These are phyloP conservation scores for Beauveria sp. DNA, from an alignment of 2,329 filamentous ascomycete species.

Conservation along the genomic window DNA sequence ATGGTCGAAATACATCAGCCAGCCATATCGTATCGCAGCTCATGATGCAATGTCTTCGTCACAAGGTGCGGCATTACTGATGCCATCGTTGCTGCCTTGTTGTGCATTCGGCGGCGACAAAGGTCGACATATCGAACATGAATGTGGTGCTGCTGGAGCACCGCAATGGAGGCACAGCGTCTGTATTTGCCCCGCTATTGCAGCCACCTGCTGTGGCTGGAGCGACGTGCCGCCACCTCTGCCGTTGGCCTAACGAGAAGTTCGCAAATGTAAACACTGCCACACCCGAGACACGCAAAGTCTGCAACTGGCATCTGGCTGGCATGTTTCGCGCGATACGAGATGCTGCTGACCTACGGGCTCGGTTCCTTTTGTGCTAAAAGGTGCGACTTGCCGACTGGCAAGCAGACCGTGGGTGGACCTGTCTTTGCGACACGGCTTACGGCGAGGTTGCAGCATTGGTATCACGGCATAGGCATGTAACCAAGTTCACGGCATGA, in stretches of 20 bases:
- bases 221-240: not conserved
- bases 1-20: not conserved
- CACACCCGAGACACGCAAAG: not conserved
- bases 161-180: not conserved
- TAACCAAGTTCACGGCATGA: not conserved
- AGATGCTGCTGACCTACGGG: not conserved
- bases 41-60: not conserved
- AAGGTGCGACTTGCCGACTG: not conserved
- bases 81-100: not conserved
- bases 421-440: not conserved
- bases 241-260: not conserved
- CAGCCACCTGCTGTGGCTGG: not conserved
- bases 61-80: not conserved
- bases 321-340: conserved; percentile 1
- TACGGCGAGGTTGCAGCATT: not conserved
- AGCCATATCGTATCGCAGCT: not conserved
- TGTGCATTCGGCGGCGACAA: not conserved
- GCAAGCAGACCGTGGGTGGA: not conserved
- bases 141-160: not conserved
- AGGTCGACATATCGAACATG: not conserved
- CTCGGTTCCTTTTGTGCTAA: not conserved
- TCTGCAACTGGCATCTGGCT: not conserved
- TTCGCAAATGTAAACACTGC: conserved; percentile 4
- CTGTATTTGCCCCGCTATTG: not conserved
- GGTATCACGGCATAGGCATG: not conserved